phyloP scores from a whole-genome alignment of 164 flowering plant species.

The Taxillus chinensis region DNA sequence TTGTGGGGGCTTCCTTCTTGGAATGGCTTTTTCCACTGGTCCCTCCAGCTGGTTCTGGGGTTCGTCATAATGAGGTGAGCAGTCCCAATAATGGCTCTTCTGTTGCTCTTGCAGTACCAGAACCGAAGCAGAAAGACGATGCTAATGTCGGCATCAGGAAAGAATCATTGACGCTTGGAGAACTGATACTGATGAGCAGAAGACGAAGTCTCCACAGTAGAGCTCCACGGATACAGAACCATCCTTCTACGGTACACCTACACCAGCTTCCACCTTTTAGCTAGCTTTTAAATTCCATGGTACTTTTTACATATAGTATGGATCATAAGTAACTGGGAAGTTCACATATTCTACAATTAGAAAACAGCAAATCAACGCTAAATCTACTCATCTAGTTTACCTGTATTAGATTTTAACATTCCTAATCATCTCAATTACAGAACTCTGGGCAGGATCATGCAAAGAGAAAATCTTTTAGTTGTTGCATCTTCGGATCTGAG shows the following conservation, averaged over 20 bases:
- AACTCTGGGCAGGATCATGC: too few species aligned
- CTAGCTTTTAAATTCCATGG: too few species aligned
- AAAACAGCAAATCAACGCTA: too few species aligned
- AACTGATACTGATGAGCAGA: constrained; percentile 70
- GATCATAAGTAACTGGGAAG: too few species aligned
- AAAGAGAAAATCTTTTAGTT: too few species aligned
- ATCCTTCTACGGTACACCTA: neutral
- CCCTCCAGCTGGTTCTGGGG: constrained; percentile 29
- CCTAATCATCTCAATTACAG: too few species aligned
- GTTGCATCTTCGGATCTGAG: too few species aligned
- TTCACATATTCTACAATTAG: too few species aligned
- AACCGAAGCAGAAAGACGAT: constrained; percentile 10
- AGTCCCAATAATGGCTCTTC: constrained; percentile 11
- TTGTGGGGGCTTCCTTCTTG: constrained; percentile 40
- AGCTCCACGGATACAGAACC: constrained; percentile 30
- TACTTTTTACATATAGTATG: too few species aligned
- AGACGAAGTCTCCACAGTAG: constrained; percentile 41
- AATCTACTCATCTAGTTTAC: too few species aligned
- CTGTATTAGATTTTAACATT: too few species aligned
- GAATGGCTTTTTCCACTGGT: constrained; percentile 57
- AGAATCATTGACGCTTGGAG: constrained; percentile 62
- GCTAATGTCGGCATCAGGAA: constrained; percentile 16
- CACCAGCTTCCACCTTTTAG: too few species aligned
- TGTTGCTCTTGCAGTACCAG: constrained; percentile 7
- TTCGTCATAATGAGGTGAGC: constrained; percentile 24